phyloP scores from a whole-genome alignment of 2,329 filamentous ascomycete genomes.

The Talaromyces marneffei region DNA sequence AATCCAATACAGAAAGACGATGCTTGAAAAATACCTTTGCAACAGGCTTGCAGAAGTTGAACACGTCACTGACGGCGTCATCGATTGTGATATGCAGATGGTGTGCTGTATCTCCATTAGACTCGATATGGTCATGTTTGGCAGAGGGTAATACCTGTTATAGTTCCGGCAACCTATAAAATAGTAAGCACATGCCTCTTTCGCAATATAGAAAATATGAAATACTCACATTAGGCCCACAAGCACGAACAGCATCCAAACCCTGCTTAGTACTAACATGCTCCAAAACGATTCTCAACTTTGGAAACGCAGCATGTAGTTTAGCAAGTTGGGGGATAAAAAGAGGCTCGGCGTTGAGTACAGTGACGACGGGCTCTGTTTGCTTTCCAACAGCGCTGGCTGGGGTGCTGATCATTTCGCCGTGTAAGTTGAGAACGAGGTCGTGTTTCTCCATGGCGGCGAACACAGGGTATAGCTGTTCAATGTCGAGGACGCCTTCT shows the following conservation, averaged over 20 bases:
- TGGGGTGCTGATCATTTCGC: slow-evolving; percentile 54
- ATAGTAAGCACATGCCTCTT: not conserved
- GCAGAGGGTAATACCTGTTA: slow-evolving; percentile 49
- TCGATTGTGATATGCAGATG: slow-evolving; percentile 77
- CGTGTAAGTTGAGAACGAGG: slow-evolving; percentile 88
- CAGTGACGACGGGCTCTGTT: slow-evolving; percentile 41
- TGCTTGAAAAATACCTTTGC: slow-evolving; percentile 44
- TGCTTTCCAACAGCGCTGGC: slow-evolving; percentile 28
- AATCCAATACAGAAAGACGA: not conserved
- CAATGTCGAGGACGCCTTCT: slow-evolving; percentile 42
- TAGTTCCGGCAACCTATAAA: slow-evolving; percentile 49
- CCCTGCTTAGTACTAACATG: slow-evolving; percentile 85
- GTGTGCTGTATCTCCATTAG: slow-evolving; percentile 50
- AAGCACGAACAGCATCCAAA: slow-evolving; percentile 67
- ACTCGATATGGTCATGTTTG: not conserved
- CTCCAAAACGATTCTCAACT: slow-evolving; percentile 56
- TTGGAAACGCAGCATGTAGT: slow-evolving; percentile 69
- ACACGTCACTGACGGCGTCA: slow-evolving; percentile 64
- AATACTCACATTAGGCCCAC: slow-evolving; percentile 57
- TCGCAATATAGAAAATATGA: not conserved
- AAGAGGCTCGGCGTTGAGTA: slow-evolving; percentile 63
- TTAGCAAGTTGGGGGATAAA: slow-evolving; percentile 76
- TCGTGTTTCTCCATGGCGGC: slow-evolving; percentile 80
- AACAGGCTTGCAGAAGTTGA: slow-evolving; percentile 74
- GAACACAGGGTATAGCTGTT: slow-evolving; percentile 57